These are phyloP conservation scores for Cucumis melo DNA, from an alignment of 306 rosid species.

Conservation along the genomic window DNA sequence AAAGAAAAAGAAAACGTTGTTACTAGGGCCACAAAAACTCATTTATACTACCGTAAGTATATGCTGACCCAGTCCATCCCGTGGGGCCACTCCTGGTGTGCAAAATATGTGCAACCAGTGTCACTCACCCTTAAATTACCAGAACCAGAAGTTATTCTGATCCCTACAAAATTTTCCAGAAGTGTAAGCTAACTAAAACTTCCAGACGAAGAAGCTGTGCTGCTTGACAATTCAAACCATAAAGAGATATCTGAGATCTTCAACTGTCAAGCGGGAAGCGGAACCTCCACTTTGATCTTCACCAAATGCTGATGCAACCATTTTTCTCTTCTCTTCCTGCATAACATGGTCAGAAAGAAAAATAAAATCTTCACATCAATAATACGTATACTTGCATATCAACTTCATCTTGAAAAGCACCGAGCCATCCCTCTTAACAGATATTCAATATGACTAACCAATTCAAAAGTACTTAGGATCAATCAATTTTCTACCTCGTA, in stretches of 20 bases:
- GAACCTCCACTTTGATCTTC: constrained; percentile 77
- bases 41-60: neutral
- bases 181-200: neutral
- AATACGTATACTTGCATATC: neutral
- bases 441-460: neutral
- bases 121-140: constrained; percentile 1
- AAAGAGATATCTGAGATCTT: constrained; percentile 88
- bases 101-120: constrained; percentile 1
- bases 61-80: constrained; percentile 2
- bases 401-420: neutral
- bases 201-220: constrained; percentile 2
- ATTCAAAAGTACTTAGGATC: neutral
- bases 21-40: constrained; percentile 10
- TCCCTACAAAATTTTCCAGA: neutral
- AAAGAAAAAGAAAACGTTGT: constrained; percentile 1
- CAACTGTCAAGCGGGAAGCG: constrained; percentile 70
- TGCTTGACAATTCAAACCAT: constrained; percentile 41
- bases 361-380: neutral
- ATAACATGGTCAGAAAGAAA: constrained; percentile 4
- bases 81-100: constrained; percentile 3
- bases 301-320: constrained; percentile 98
- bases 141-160: constrained; percentile 7
- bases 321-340: constrained; percentile 91
- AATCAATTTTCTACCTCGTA: neutral
- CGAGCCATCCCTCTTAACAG: neutral